These are phyloP conservation scores for Annulohypoxylon moriforme DNA, from an alignment of 495 filamentous ascomycete genomes.

Conservation along the genomic window DNA sequence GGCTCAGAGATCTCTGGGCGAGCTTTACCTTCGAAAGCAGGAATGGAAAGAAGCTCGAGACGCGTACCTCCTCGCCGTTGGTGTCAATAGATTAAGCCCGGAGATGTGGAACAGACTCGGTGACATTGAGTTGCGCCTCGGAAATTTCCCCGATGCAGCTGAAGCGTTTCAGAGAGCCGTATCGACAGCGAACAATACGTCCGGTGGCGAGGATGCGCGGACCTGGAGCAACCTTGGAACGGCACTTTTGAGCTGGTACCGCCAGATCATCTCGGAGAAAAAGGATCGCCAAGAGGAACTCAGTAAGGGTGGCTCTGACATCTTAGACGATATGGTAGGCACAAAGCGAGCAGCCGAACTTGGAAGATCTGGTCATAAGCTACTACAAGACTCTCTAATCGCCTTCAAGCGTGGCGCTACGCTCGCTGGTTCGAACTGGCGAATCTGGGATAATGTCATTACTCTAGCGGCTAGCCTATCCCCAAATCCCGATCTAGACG, in stretches of 20 bases:
- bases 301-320: constrained; percentile 43
- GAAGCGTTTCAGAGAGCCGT: constrained; percentile 85
- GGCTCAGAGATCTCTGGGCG: constrained; percentile 87
- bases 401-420: constrained; percentile 87
- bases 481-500: constrained; percentile 73
- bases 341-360: constrained; percentile 38
- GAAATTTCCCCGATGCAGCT: constrained; percentile 81
- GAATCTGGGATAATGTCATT: constrained; percentile 96
- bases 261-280: constrained; percentile 55
- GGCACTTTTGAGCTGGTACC: constrained; percentile 66
- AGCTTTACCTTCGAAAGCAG: constrained; percentile 73
- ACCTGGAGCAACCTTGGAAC: constrained; percentile 96
- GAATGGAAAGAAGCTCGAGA: constrained; percentile 76
- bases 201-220: constrained; percentile 89
- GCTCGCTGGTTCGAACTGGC: constrained; percentile 82
- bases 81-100: constrained; percentile 82
- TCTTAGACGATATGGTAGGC: constrained; percentile 39
- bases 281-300: constrained; percentile 43
- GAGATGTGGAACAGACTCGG: constrained; percentile 90
- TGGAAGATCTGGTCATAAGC: constrained; percentile 56
- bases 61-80: constrained; percentile 80
- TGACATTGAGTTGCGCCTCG: constrained; percentile 82
- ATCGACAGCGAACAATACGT: constrained; percentile 58
- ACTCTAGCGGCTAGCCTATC: constrained; percentile 81
- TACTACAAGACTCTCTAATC: constrained; percentile 76